Percentiles rank a stretch among this genome's conserved stretches.
These are phyloP conservation scores for Daldinia decipiens DNA, from an alignment of 495 filamentous ascomycete species.

Conservation along the genomic window DNA sequence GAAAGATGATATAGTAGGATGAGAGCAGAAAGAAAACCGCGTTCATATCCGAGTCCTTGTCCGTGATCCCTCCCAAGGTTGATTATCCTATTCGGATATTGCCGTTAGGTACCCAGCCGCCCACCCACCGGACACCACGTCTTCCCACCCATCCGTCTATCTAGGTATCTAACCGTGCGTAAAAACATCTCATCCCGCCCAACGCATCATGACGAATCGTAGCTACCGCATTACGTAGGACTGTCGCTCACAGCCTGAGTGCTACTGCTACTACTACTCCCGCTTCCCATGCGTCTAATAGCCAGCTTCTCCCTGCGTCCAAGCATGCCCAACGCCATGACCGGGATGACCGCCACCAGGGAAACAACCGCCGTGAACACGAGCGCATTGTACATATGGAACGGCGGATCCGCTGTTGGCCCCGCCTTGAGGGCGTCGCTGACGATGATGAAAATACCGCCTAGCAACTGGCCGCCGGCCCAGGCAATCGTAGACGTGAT, in stretches of 20 bases:
- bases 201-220: neutral
- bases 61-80: neutral
- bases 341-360: slow-evolving; percentile 70
- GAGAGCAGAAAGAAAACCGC: neutral
- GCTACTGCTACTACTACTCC: neutral
- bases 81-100: neutral
- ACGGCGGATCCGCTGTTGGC: slow-evolving; percentile 62
- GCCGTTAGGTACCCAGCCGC: neutral
- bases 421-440: slow-evolving; percentile 80
- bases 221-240: neutral
- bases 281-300: slow-evolving; percentile 65
- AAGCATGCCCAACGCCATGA: slow-evolving; percentile 73
- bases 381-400: slow-evolving; percentile 76
- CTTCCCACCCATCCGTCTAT: neutral
- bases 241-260: neutral
- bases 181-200: neutral
- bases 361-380: slow-evolving; percentile 81
- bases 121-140: neutral
- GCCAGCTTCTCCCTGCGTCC: slow-evolving; percentile 62
- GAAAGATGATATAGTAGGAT: neutral
- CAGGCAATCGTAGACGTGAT: slow-evolving; percentile 84
- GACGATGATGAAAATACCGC: slow-evolving; percentile 83
- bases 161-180: neutral
- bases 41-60: neutral
- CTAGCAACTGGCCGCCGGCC: slow-evolving; percentile 81